A percentile compares a stretch with the other conserved stretches of the same genome.
phyloP scores from a whole-genome alignment of 2,329 filamentous ascomycete genomes.

The Claviceps arundinis region DNA sequence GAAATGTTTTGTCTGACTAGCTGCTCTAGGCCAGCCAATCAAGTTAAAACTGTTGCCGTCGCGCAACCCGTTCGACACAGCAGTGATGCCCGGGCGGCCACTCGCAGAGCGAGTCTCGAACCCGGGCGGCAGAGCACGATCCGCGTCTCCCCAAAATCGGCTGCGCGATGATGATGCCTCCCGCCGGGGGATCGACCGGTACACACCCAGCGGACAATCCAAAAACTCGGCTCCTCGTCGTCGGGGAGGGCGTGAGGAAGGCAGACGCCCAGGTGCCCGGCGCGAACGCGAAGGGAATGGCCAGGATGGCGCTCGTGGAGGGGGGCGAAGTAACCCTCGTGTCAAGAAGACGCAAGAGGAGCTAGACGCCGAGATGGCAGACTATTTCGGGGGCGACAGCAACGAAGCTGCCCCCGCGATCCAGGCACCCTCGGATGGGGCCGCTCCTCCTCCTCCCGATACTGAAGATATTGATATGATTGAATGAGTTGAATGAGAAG shows the following conservation, averaged over 20 bases:
- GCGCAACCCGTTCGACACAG: conserved; percentile 44
- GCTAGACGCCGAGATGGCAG: conserved; percentile 90
- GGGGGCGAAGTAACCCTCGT: conserved; percentile 34
- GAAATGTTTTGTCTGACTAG: not conserved
- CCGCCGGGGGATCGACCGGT: conserved; percentile 62
- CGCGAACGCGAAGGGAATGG: conserved; percentile 24
- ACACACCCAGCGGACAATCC: conserved; percentile 51
- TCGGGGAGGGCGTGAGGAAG: conserved; percentile 36
- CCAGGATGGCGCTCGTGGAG: conserved; percentile 23
- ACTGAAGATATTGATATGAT: conserved; percentile 59
- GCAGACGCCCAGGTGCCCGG: conserved; percentile 36
- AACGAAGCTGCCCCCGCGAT: conserved; percentile 18
- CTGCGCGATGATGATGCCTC: conserved; percentile 43
- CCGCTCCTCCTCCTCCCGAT: conserved; percentile 18
- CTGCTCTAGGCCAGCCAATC: conserved; percentile 60
- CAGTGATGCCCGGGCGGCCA: conserved; percentile 40
- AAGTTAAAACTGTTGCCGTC: conserved; percentile 51
- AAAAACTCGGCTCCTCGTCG: conserved; percentile 46
- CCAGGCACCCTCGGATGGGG: conserved; percentile 16
- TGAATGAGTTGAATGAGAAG: conserved; percentile 44
- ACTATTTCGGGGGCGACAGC: conserved; percentile 58
- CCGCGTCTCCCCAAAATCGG: conserved; percentile 34
- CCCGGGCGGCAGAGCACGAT: conserved; percentile 48
- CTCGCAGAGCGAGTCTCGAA: conserved; percentile 48
- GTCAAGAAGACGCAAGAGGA: conserved; percentile 82